Evolutionary conservation across 805 yeast genomes (phyloP), one percentile per base, ranked within the genome.

Genomic region (Starmerella apicola): DNA sequence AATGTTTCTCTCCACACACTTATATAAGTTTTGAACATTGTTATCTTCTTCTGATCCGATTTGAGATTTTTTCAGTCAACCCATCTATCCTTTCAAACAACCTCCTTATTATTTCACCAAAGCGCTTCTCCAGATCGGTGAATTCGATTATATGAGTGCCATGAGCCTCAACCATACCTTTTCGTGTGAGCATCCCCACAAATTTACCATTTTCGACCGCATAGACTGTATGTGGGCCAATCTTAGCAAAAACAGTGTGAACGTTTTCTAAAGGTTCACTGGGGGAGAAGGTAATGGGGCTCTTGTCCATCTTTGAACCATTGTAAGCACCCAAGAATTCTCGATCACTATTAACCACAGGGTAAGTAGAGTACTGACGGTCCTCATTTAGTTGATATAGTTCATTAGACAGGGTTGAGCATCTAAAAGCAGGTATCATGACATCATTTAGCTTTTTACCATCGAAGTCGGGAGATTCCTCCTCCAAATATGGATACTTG

Each of bases 401-500:
- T n/a, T n/a, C n/a, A n/a, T n/a, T n/a, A n/a, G n/a, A n/a, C 13
- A 42, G 46, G 5, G 53, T 34, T 1, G 52, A 41, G 30, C 49
- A 41, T 9, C 18, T 24, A n/a, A 47, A 22, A 2, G 45, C 56
- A 4, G 55, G 59, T 2, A 78, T 63, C 93, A 85, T 83, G 4
- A 88, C 73, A 37, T 72, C 80, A 8, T 62, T 58, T 0, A 71
- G 72, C 1, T 5, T 10, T 18, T 18, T 15, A 17, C 23, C 28
- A 16, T 38, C 31, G 16, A 59, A 60, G 7, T 62, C 66, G 27
- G 70, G 73, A 15, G 62, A 63, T 33, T 78, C 83, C 46, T 78
- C 86, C 51, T 79, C 79, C 21, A 88, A 68, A 43, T 73, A 73
- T 0, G 99, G 98, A 34, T 82, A 67, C 0, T 95, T 95, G 60